Evolutionary conservation across 495 filamentous ascomycete genomes (phyloP).

Genomic region (Xylaria telfairii): DNA sequence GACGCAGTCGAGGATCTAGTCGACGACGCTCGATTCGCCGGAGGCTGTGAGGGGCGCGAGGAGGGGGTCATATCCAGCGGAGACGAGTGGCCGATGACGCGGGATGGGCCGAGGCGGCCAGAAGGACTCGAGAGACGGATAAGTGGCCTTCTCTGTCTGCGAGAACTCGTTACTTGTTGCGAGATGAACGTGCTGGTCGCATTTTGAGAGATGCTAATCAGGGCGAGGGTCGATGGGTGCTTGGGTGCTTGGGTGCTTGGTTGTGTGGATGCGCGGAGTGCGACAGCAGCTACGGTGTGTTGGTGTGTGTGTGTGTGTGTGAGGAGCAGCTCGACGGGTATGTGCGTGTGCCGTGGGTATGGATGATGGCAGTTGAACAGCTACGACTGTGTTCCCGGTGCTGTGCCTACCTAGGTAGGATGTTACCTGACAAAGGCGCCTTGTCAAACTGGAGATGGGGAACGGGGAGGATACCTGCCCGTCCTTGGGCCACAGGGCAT

Average conservation of each 20-base stretch:
- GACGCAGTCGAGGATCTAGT: slow-evolving; percentile 1
- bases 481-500: background rate
- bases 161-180: slow-evolving; percentile 18
- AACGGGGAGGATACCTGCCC: background rate
- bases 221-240: slow-evolving; percentile 2
- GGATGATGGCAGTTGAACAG: slow-evolving; percentile 2
- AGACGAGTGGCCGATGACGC: slow-evolving; percentile 9
- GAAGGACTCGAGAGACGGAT: slow-evolving; percentile 9
- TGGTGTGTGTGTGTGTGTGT: background rate
- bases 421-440: slow-evolving; percentile 6
- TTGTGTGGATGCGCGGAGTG: background rate
- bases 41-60: slow-evolving; percentile 39
- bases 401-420: background rate
- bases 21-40: slow-evolving; percentile 31
- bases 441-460: background rate
- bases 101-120: background rate
- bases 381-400: background rate
- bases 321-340: background rate
- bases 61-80: slow-evolving; percentile 38
- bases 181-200: slow-evolving; percentile 17
- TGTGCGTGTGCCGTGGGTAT: background rate
- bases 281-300: background rate
- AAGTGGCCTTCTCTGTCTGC: slow-evolving; percentile 14
- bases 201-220: slow-evolving; percentile 13
- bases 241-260: background rate